A percentile compares a stretch with the other conserved stretches of the same genome.
phyloP scores from a whole-genome alignment of 2,329 filamentous ascomycete genomes.

The Aspergillus bombycis region DNA sequence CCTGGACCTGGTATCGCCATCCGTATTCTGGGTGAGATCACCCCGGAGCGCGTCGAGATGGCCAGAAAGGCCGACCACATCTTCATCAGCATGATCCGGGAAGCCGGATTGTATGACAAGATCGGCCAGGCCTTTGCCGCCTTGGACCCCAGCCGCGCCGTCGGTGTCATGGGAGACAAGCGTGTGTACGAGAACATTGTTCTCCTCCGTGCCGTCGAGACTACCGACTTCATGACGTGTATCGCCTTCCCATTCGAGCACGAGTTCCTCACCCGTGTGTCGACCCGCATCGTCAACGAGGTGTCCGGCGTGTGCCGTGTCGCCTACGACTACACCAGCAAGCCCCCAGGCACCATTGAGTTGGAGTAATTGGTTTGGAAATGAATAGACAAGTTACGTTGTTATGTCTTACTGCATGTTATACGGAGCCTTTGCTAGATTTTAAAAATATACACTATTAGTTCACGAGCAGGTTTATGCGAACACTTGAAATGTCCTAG shows the following conservation, averaged over 20 bases:
- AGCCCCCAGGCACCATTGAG: conserved; percentile 74
- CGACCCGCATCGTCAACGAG: conserved; percentile 73
- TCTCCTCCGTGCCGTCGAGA: conserved; percentile 64
- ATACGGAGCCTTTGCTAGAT: conserved; percentile 5
- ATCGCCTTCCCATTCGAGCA: conserved; percentile 69
- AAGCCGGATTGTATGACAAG: conserved; percentile 54
- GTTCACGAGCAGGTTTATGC: background rate
- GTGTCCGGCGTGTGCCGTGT: conserved; percentile 57
- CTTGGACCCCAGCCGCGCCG: conserved; percentile 66
- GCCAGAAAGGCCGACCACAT: conserved; percentile 55
- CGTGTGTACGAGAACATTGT: conserved; percentile 50
- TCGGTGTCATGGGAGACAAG: conserved; percentile 64
- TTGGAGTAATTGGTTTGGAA: conserved; percentile 60
- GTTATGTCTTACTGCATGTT: conserved; percentile 5
- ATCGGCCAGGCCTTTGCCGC: conserved; percentile 72
- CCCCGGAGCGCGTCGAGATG: conserved; percentile 75
- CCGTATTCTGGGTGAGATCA: conserved; percentile 82
- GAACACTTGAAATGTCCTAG: background rate
- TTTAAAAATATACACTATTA: background rate
- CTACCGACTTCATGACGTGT: conserved; percentile 73
- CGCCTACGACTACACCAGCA: conserved; percentile 47
- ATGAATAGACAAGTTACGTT: conserved; percentile 3
- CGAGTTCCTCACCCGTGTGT: conserved; percentile 66
- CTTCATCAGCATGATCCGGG: conserved; percentile 50
- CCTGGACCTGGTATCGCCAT: conserved; percentile 76